Base-by-base conservation (phyloP, 352 stramenopile species). In the Globisporangium parvum region DNA sequence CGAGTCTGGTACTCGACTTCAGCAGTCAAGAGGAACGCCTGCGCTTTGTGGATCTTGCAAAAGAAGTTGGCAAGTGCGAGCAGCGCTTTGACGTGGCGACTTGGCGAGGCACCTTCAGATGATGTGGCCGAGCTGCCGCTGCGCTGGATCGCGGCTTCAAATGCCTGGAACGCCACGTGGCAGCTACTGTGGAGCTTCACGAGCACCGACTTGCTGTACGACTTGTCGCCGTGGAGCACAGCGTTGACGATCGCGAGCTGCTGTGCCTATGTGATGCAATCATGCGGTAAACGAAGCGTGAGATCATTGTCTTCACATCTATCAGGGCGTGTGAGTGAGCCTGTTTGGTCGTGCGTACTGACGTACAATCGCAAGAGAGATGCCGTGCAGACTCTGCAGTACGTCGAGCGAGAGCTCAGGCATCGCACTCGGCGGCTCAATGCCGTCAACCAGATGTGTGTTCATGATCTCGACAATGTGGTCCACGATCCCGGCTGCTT, bases 231-330 rank as follows among this genome's bases (percentile, higher is more conserved):
- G 54, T 69, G 56, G 6, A 77, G 44, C 1, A 65, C 52, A 1
- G 68, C 66, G 21, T 71, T 73, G 26, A 75, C 60, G 40, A 80
- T 71, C 9, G 71, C 69, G 15, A 80, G 58, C 23, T 80, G 71
- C 20, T 80, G 68, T 0, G 71, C 68, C 71, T 73, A 44, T 4
- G 42, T 45, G 31, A 35, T n/a, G 47, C 14, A 28, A 3, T n/a
- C 31, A 37, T 37, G 31, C 11, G 31, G 31, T 8, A 37, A 37
- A 2, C 31, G 31, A 37, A 11, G 31, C 31, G 31, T 37, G 31
- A 37, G 31, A 8, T 37, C 31, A 11, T 37, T 11, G 31, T 37
- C 31, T 37, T 37, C 11, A 8, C 12, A 56, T 15, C 18, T 20
- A n/a, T 37, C 24, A 48, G 11, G 6, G 23, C 20, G 21, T 64